Percentiles rank a stretch among this genome's conserved stretches.
These are phyloP conservation scores for Lentinus tigrinus DNA, from an alignment of 768 basidiomycete species.

Conservation along the genomic window DNA sequence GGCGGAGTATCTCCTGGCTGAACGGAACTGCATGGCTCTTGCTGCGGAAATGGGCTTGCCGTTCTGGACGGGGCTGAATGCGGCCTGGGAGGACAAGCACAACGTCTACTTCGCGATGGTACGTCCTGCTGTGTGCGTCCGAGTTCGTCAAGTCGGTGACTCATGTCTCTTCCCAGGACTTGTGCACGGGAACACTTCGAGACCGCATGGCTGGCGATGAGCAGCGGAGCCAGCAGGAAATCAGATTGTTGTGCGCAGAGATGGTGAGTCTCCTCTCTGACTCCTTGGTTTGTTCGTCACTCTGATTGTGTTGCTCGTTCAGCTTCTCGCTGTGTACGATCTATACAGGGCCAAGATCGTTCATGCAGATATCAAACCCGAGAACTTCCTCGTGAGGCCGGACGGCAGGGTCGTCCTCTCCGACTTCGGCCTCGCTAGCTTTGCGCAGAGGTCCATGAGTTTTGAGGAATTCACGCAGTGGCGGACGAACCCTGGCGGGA, in stretches of 20 bases:
- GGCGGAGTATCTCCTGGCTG: conserved; percentile 1
- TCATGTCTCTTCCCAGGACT: not conserved
- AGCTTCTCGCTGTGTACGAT: conserved; percentile 13
- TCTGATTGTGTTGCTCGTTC: not conserved
- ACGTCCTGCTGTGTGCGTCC: not conserved
- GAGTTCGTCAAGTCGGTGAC: not conserved
- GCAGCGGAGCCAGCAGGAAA: not conserved
- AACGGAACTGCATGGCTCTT: conserved; percentile 15
- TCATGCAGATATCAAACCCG: conserved; percentile 22
- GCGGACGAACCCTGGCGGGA: conserved; percentile 25
- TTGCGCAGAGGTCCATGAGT: not conserved
- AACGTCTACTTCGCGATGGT: conserved; percentile 30
- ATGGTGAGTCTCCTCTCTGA: conserved; percentile 5
- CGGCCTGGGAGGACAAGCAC: conserved; percentile 23
- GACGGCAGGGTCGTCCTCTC: conserved; percentile 18
- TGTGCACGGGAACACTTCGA: conserved; percentile 9
- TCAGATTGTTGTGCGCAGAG: conserved; percentile 17
- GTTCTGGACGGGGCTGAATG: conserved; percentile 15
- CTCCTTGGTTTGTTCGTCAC: not conserved
- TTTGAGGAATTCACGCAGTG: not conserved
- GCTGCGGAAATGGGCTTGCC: conserved; percentile 1
- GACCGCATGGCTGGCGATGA: not conserved
- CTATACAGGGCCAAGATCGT: not conserved
- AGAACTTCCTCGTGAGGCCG: conserved; percentile 15
- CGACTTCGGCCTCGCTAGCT: conserved; percentile 16